Percentiles rank a stretch among this genome's conserved stretches.
These are phyloP conservation scores for Trichoderma harzianum DNA, from an alignment of 2,329 filamentous ascomycete species.

Conservation along the genomic window DNA sequence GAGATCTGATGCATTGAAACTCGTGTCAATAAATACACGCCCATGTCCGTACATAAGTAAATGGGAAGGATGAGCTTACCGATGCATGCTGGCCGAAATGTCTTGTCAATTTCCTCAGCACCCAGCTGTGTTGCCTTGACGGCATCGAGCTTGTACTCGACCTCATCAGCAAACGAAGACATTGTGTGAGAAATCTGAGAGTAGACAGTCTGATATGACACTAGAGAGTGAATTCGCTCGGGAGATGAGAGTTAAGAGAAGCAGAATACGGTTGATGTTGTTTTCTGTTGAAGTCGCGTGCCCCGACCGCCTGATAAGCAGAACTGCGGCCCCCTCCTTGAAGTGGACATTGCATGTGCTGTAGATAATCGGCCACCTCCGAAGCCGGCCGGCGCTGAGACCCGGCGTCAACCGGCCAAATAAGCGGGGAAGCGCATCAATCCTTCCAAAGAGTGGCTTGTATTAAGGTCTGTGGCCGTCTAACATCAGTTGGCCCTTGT, in stretches of 20 bases:
- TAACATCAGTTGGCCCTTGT: neutral
- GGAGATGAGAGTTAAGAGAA: neutral
- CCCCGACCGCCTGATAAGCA: neutral
- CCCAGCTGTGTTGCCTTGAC: slow-evolving; percentile 48
- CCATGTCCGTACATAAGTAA: neutral
- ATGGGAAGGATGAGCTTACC: slow-evolving; percentile 38
- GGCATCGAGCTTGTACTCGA: slow-evolving; percentile 55
- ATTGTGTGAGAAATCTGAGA: slow-evolving; percentile 26
- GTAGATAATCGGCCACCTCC: slow-evolving; percentile 30
- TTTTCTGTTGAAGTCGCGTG: neutral
- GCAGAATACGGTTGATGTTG: neutral
- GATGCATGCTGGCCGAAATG: slow-evolving; percentile 59
- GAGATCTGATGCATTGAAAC: slow-evolving; percentile 55
- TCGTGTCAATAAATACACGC: neutral
- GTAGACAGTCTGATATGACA: neutral
- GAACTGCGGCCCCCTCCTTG: slow-evolving; percentile 12
- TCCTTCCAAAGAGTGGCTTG: neutral
- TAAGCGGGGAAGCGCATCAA: slow-evolving; percentile 2
- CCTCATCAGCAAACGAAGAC: slow-evolving; percentile 41
- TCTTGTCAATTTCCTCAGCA: slow-evolving; percentile 56
- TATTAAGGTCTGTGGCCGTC: neutral
- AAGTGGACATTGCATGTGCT: slow-evolving; percentile 17
- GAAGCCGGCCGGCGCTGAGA: slow-evolving; percentile 26
- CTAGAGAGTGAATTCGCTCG: neutral
- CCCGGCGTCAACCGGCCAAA: slow-evolving; percentile 11